A percentile compares a stretch with the other conserved stretches of the same genome.
Conservation (phyloP, 345 rosid genomes). For the Viola odorata region DNA sequence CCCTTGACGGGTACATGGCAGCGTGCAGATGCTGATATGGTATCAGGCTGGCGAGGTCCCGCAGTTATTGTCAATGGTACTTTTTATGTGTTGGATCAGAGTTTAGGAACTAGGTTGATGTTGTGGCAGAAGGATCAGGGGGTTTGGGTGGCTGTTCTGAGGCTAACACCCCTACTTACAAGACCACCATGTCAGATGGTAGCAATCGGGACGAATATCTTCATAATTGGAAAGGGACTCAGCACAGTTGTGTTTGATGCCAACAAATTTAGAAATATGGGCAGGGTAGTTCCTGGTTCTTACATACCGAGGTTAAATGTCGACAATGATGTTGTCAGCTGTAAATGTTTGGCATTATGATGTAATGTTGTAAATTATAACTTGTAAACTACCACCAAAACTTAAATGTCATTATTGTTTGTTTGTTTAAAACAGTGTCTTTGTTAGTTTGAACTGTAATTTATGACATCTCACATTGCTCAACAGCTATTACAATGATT, state of each 20-base stretch:
- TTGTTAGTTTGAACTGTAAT: no score
- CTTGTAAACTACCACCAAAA: no score
- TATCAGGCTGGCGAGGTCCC: constrained; percentile 77
- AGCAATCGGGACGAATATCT: constrained; percentile 52
- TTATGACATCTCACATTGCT: no score
- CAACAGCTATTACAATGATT: no score
- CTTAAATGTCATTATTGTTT: no score
- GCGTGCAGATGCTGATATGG: constrained; percentile 52
- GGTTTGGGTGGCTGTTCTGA: constrained; percentile 61
- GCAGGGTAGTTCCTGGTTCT: constrained; percentile 59
- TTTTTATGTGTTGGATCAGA: constrained; percentile 71
- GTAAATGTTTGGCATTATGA: constrained; percentile 50
- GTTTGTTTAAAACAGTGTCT: no score
- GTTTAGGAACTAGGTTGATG: constrained; percentile 64
- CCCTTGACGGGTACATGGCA: constrained; percentile 52
- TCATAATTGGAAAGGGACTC: constrained; percentile 64
- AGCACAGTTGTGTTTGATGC: constrained; percentile 58
- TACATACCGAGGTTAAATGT: constrained; percentile 48
- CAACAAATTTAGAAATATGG: constrained; percentile 40
- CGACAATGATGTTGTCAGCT: constrained; percentile 40
- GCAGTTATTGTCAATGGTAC: constrained; percentile 57
- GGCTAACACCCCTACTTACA: constrained; percentile 52
- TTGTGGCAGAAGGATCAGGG: constrained; percentile 55
- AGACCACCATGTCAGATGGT: constrained; percentile 71
- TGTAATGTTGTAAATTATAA: not conserved